Evolutionary conservation across 371 early-diverging fungal genomes (phyloP).

Genomic region (Coemansia sp.): DNA sequence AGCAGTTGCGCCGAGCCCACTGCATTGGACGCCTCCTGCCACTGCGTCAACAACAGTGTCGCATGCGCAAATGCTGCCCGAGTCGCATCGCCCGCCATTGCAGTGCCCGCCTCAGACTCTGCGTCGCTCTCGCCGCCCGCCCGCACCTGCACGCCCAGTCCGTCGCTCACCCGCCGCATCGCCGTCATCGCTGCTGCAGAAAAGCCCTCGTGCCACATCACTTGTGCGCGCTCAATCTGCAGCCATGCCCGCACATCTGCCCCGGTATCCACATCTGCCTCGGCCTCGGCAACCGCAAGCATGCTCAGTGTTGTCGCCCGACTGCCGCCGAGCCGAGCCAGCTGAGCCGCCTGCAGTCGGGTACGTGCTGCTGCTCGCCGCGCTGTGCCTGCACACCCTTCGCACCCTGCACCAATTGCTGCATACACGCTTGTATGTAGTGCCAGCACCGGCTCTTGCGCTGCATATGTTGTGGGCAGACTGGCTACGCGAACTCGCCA

Average conservation of each 20-base stretch:
- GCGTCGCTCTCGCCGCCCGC: background rate
- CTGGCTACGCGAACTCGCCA: slow-evolving; percentile 31
- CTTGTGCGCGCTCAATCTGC: slow-evolving; percentile 46
- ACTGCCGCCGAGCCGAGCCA: slow-evolving; percentile 40
- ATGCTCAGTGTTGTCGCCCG: slow-evolving; percentile 44
- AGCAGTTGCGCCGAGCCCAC: slow-evolving; percentile 17
- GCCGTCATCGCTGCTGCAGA: slow-evolving; percentile 35
- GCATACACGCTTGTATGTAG: slow-evolving; percentile 36
- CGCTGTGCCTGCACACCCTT: background rate
- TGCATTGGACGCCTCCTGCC: slow-evolving; percentile 43
- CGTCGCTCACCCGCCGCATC: slow-evolving; percentile 21
- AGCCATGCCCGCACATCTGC: slow-evolving; percentile 26
- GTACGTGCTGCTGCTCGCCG: slow-evolving; percentile 23
- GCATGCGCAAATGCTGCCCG: slow-evolving; percentile 36
- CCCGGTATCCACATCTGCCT: slow-evolving; percentile 6
- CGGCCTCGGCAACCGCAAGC: slow-evolving; percentile 33
- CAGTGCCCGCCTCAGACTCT: slow-evolving; percentile 3
- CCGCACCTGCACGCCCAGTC: background rate
- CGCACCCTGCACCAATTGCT: slow-evolving; percentile 8
- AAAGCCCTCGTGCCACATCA: slow-evolving; percentile 44
- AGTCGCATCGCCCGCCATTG: slow-evolving; percentile 2
- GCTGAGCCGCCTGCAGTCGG: slow-evolving; percentile 43
- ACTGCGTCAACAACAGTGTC: slow-evolving; percentile 27
- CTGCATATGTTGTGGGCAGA: slow-evolving; percentile 30
- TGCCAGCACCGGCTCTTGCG: slow-evolving; percentile 45